These are phyloP conservation scores for Marchantia polymorpha DNA, from an alignment of 225 moss, liverwort and hornwort genomes.

Conservation along the genomic window DNA sequence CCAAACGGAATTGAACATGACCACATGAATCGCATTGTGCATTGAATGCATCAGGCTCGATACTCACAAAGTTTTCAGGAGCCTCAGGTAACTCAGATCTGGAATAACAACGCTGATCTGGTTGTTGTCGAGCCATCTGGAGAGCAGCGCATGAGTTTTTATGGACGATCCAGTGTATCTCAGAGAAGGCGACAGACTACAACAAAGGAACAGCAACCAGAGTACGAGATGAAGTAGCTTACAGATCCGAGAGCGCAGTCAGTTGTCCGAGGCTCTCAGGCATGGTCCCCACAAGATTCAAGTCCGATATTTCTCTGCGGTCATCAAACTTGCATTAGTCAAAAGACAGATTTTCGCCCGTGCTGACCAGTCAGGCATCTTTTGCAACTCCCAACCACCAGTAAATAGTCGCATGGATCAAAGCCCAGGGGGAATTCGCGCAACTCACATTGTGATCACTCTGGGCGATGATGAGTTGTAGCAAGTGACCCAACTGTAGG, in stretches of 20 bases:
- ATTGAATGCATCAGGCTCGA: conserved; percentile 1
- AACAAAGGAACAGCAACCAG: background rate
- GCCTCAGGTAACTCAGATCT: conserved; percentile 38
- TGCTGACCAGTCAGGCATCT: too few relatives aligned
- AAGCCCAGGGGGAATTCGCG: background rate
- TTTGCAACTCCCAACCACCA: too few relatives aligned
- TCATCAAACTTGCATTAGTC: too few relatives aligned
- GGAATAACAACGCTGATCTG: conserved; percentile 56
- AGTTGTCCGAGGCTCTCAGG: conserved; percentile 24
- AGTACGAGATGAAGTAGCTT: conserved; percentile 10
- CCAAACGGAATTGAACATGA: background rate
- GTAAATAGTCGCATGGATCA: background rate
- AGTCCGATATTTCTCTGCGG: conserved; percentile 25
- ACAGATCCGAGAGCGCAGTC: conserved; percentile 35
- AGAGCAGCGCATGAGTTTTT: background rate
- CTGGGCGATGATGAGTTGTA: background rate
- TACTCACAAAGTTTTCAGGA: conserved; percentile 63
- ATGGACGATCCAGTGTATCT: background rate
- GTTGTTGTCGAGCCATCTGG: conserved; percentile 53
- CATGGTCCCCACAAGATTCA: conserved; percentile 22
- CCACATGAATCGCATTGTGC: conserved; percentile 9
- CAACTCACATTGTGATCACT: conserved; percentile 32
- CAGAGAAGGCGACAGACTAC: background rate
- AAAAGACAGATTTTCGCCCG: too few relatives aligned
- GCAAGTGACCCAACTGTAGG: conserved; percentile 34